Base-by-base conservation (phyloP, 2,329 filamentous ascomycete genomes). In the Ophiostoma novo-ulmi region DNA sequence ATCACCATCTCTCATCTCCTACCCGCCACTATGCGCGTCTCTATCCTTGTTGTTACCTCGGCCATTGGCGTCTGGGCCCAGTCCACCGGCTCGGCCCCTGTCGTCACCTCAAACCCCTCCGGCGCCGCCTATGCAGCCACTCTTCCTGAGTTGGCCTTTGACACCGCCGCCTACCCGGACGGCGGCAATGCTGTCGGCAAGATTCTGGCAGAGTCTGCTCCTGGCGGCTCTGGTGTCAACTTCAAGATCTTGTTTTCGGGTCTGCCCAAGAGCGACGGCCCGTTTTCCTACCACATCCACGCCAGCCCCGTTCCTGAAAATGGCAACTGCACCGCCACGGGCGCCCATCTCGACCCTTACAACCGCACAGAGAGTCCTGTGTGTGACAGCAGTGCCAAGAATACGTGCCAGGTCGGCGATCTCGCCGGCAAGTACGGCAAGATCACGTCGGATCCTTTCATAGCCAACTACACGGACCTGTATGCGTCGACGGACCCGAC, bases 391-490 rank as follows among this genome's bases (percentile, higher is more conserved):
- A 75, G 77, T 11, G 77, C 80, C 7, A 89, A 89, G 8, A 79
- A 85, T 73, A 88, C 86, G 11, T 95, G 91, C 81, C 87, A 94
- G 80, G 87, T 91, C 13, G 91, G 92, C 74, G 91, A 94, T 78
- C 82, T 93, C 70, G 86, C 87, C 75, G 91, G 91, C 77, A 94
- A 94, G 81, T 82, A 90, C 76, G 90, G 90, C 73, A 83, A 83
- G 72, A 85, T 91, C 75, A 82, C 79, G 36, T 78, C 79, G 38
- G 82, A 84, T 73, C 80, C 83, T 14, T 88, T 84, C 76, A 76
- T 77, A 38, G 79, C 78, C 70, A 80, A 79, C 67, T 90, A 86
- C 79, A 76, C 78, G 71, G 89, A 91, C 76, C 77, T 80, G 31
- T 91, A 83, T 76, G 80, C 84, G n/a, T 87, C 88, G 4, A 84